Evolutionary conservation across 2,329 filamentous ascomycete genomes (phyloP).

Genomic region (Phialocephala subalpina): DNA sequence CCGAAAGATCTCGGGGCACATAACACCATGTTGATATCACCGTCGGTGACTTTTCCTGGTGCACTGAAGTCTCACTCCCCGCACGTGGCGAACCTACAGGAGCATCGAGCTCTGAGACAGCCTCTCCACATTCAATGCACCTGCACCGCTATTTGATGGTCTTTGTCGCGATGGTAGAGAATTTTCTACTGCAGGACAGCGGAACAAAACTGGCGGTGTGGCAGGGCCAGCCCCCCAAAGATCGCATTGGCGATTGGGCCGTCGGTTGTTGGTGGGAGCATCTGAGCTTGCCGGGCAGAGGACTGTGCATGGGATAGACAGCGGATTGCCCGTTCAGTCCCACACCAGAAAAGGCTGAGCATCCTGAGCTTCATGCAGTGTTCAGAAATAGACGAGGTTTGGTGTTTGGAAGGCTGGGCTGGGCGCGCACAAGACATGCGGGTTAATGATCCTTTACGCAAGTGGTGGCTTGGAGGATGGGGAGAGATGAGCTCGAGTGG

Average conservation of each 20-base stretch:
- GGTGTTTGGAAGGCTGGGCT: background rate
- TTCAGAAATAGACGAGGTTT: slow-evolving; percentile 11
- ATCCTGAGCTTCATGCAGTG: slow-evolving; percentile 13
- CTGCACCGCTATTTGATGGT: background rate
- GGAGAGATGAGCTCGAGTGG: slow-evolving; percentile 7
- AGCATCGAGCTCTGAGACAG: background rate
- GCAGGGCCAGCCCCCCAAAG: slow-evolving; percentile 8
- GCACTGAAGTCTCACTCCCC: background rate
- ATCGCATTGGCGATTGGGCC: slow-evolving; percentile 3
- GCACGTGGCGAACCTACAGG: slow-evolving; percentile 6
- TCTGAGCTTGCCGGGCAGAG: background rate
- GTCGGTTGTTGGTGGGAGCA: slow-evolving; percentile 3
- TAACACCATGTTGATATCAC: background rate
- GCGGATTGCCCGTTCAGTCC: slow-evolving; percentile 13
- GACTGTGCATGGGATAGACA: background rate
- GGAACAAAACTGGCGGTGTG: slow-evolving; percentile 19
- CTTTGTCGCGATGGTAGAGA: slow-evolving; percentile 1
- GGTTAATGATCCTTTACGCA: slow-evolving; percentile 12
- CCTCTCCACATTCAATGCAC: background rate
- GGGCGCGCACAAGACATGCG: slow-evolving; percentile 3
- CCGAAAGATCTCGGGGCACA: background rate
- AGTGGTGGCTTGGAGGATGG: slow-evolving; percentile 19
- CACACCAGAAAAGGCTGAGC: slow-evolving; percentile 9
- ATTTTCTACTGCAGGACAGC: slow-evolving; percentile 13
- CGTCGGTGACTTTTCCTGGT: slow-evolving; percentile 4